Evolutionary conservation across 2,329 filamentous ascomycete genomes (phyloP), one percentile per base, ranked within the genome.

Genomic region (Aspergillus niger): DNA sequence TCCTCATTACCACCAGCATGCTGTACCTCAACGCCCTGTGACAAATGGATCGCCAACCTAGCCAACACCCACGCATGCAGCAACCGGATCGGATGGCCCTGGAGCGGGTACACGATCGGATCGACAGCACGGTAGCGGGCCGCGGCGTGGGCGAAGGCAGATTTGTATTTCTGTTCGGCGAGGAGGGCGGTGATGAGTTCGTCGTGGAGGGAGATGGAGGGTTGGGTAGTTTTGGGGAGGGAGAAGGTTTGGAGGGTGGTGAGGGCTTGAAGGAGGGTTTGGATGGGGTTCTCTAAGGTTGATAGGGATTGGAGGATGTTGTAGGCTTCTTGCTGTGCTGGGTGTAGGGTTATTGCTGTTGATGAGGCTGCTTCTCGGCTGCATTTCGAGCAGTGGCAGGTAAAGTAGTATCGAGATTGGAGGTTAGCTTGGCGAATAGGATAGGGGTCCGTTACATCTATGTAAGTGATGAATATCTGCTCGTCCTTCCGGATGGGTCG

Each of bases 381-480:
- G 65, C 86, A 88, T 70, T 82, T 83, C 5, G 68, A 61, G 67
- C 86, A 89, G 43, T 69, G 69, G 72, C 86, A 89, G 13, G 72
- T 74, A 72, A 89, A 89, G 70, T 82, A 85, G 75, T 86, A 89
- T 28, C 82, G 79, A 24, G 78, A 73, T 50, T 74, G 72, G 1
- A 89, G 78, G 65, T 86, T 82, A 2, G 72, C 72, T 63, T 82
- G 83, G 3, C 86, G 82, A n/a, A 77, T 75, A 8, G 74, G 65
- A 26, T 77, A 79, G 0, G 85, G 81, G 41, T 82, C 80, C 0
- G 82, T 85, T 38, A 77, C 77, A 66, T 89, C 86, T 62, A 87
- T 78, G 68, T 89, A 89, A 3, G 85, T 84, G 60, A 88, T 84
- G 65, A 81, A 84, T 30, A 89, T 78, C 69, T 89, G 85, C 30